Evolutionary conservation across 495 filamentous ascomycete species (phyloP), one percentile per base, ranked within the genome.

Genomic region (Daldinia bambusicola): DNA sequence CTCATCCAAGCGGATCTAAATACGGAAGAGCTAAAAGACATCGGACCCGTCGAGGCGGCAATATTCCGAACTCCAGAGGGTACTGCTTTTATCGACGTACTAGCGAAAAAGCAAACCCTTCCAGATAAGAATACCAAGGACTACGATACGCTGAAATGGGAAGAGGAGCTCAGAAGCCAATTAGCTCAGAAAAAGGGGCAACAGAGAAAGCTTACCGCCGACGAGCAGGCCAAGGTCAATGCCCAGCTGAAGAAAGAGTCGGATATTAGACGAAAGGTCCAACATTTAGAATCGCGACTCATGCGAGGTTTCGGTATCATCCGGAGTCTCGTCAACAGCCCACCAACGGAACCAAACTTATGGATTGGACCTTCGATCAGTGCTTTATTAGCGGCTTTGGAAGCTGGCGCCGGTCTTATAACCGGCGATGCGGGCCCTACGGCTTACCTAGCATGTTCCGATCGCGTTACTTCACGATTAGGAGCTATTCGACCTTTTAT

Each of bases 81-180:
- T 1, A 93, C 91, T 0, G 85, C 89, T 6, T 98, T 96, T 70
- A 85, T 99, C 30, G 95, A 99, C 78, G 93, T 98, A 6, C 84
- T 99, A 4, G 91, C 90, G 34, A 91, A 89, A 72, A 95, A 95
- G 2, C 88, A 89, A 71, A 83, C 84, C n/a, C 74, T 87, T 13
- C 86, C 91, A 7, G 87, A 92, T 74, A 97, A 92, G 79, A 97
- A 91, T 71, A 89, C 75, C 61, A 97, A 92, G 77, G 95, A 98
- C 76, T 97, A 97, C 67, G 92, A 98, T 73, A 97, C 92, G 0
- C 75, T 97, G 55, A 98, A 97, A 80, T 99, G 95, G 95, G 95
- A 99, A 78, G 89, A 92, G 74, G 95, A 98, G 63, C 85, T 98
- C n/a, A 82, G 94, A 53, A 86, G 88, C 37, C 93, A 98, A 74